phyloP scores from a whole-genome alignment of 306 rosid species.

The Abrus precatorius region DNA sequence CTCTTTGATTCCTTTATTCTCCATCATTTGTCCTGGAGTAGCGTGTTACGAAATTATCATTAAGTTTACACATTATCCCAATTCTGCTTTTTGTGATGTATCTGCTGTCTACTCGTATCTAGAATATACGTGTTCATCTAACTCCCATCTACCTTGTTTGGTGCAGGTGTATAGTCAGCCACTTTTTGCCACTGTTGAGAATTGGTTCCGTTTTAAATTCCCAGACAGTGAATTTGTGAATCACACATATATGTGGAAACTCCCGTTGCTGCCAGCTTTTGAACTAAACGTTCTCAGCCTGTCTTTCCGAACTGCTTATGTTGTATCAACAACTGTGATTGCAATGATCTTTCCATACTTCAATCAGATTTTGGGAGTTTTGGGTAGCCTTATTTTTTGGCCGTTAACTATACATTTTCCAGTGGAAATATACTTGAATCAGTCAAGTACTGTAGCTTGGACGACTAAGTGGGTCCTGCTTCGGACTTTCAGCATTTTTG shows the following conservation, averaged over 20 bases:
- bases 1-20: slow-evolving; percentile 12
- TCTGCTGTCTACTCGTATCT: slow-evolving; percentile 6
- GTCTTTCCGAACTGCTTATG: slow-evolving; percentile 67
- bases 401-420: slow-evolving; percentile 76
- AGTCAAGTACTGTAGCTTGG: slow-evolving; percentile 54
- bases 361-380: slow-evolving; percentile 73
- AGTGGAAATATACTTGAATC: slow-evolving; percentile 66
- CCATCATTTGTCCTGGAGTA: background rate
- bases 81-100: slow-evolving; percentile 6
- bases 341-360: slow-evolving; percentile 74
- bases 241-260: slow-evolving; percentile 49
- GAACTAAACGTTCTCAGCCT: slow-evolving; percentile 62
- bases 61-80: slow-evolving; percentile 8
- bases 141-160: slow-evolving; percentile 36
- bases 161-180: slow-evolving; percentile 76
- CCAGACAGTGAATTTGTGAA: slow-evolving; percentile 58
- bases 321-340: slow-evolving; percentile 59
- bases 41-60: slow-evolving; percentile 20
- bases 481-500: slow-evolving; percentile 52
- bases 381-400: slow-evolving; percentile 74
- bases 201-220: slow-evolving; percentile 55
- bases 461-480: slow-evolving; percentile 66
- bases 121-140: slow-evolving; percentile 33
- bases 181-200: slow-evolving; percentile 65
- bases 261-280: slow-evolving; percentile 56